Conservation (phyloP, 139 green algal genomes). For the Deuterostichococcus epilithicus region DNA sequence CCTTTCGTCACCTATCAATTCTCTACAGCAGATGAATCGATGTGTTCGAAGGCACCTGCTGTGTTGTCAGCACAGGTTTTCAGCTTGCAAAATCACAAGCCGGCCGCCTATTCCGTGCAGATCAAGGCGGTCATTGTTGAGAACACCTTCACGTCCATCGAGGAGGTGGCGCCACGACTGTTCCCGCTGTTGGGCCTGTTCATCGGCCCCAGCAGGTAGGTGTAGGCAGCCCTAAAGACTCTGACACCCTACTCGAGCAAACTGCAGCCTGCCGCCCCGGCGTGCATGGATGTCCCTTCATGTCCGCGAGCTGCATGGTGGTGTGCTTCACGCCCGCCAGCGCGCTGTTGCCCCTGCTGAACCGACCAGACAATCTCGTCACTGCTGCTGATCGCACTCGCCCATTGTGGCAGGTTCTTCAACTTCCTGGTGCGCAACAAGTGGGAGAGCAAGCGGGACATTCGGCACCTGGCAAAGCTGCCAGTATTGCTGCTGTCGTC, state of each 20-base stretch:
- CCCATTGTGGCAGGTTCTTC: slow-evolving; percentile 19
- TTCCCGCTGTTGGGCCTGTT: slow-evolving; percentile 57
- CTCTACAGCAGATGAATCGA: too few relatives aligned
- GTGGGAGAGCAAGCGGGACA: slow-evolving; percentile 63
- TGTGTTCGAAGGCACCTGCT: too few relatives aligned
- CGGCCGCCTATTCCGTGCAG: slow-evolving; percentile 4
- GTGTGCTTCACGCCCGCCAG: too few relatives aligned
- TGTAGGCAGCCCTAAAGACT: not conserved
- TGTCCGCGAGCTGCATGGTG: too few relatives aligned
- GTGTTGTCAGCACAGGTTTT: not conserved
- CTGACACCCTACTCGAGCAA: too few relatives aligned
- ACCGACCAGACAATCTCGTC: not conserved
- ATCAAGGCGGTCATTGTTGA: slow-evolving; percentile 25
- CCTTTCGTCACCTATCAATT: too few relatives aligned
- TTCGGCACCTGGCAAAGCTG: slow-evolving; percentile 41
- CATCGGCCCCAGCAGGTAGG: slow-evolving; percentile 43
- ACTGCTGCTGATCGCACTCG: not conserved
- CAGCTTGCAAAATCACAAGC: too few relatives aligned
- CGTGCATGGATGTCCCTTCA: too few relatives aligned
- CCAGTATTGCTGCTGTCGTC: slow-evolving; percentile 74
- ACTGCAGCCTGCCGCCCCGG: too few relatives aligned
- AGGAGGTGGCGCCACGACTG: slow-evolving; percentile 53
- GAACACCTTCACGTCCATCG: slow-evolving; percentile 75
- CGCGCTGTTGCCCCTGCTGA: too few relatives aligned
- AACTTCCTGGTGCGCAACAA: slow-evolving; percentile 89